A percentile compares a stretch with the other conserved stretches of the same genome.
phyloP scores from a whole-genome alignment of 2,329 filamentous ascomycete species.

The Apiospora aurea region DNA sequence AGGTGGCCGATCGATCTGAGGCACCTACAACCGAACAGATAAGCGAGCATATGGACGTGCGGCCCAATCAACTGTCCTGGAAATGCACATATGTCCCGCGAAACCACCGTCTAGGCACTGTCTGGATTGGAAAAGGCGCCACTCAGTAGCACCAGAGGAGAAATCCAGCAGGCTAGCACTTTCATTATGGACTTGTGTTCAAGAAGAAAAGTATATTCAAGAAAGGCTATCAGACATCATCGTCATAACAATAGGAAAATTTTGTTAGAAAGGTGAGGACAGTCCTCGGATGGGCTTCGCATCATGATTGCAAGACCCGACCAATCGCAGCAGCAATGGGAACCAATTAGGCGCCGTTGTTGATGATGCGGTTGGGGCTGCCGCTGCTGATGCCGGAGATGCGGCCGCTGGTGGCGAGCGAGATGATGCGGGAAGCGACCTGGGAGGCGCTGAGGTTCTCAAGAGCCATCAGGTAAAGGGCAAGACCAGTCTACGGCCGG shows the following conservation, averaged over 20 bases:
- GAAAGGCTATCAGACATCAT: not conserved
- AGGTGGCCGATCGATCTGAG: not conserved
- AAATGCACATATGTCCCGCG: too few species aligned
- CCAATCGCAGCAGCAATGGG: not conserved
- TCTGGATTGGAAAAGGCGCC: too few species aligned
- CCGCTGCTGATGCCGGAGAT: constrained; percentile 24
- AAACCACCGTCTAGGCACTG: too few species aligned
- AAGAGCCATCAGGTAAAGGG: constrained; percentile 59
- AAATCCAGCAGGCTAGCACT: too few species aligned
- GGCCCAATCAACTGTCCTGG: too few species aligned
- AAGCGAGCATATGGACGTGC: too few species aligned
- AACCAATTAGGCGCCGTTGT: constrained; percentile 23
- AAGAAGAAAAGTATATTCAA: not conserved
- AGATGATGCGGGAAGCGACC: constrained; percentile 34
- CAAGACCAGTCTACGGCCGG: constrained; percentile 54
- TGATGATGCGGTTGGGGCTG: constrained; percentile 26
- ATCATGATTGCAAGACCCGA: not conserved
- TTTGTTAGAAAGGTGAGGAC: not conserved
- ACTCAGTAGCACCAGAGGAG: too few species aligned
- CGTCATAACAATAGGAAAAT: not conserved
- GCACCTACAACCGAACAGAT: not conserved
- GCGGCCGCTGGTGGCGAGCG: constrained; percentile 22
- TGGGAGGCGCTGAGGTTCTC: constrained; percentile 48
- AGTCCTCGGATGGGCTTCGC: not conserved
- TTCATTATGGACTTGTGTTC: not conserved